Evolutionary conservation across 768 basidiomycete genomes (phyloP).

Genomic region (Pisolithus microcarpus): DNA sequence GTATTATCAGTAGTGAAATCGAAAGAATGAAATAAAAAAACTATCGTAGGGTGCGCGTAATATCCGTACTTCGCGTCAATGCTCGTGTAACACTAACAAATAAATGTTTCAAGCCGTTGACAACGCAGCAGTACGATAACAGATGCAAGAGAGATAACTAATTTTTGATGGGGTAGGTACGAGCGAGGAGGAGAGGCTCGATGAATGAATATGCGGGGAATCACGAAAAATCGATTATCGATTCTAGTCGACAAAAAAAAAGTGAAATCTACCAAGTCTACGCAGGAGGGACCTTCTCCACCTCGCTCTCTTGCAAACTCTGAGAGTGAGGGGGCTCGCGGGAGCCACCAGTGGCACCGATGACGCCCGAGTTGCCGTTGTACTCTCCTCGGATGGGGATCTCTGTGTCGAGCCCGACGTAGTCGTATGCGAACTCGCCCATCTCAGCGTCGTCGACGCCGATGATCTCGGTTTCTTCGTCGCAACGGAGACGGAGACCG

Average conservation of each 20-base stretch:
- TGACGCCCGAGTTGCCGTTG: slow-evolving; percentile 12
- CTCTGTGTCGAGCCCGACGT: slow-evolving; percentile 64
- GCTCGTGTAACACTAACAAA: neutral
- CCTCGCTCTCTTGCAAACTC: slow-evolving; percentile 22
- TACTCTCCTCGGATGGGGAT: slow-evolving; percentile 29
- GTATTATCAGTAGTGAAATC: neutral
- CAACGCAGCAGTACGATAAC: neutral
- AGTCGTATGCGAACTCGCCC: slow-evolving; percentile 88
- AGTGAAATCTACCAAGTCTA: neutral
- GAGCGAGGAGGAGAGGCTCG: neutral
- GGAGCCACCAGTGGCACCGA: slow-evolving; percentile 19
- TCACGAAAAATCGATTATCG: neutral
- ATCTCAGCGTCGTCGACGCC: slow-evolving; percentile 88
- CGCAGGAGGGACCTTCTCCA: slow-evolving; percentile 15
- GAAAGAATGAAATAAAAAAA: neutral
- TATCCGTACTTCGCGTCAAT: neutral
- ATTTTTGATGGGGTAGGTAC: neutral
- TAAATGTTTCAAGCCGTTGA: neutral
- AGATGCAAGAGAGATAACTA: neutral
- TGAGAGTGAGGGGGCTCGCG: slow-evolving; percentile 30
- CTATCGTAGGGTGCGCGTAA: neutral
- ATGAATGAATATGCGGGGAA: neutral
- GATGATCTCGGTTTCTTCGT: slow-evolving; percentile 62
- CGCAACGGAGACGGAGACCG: slow-evolving; percentile 62
- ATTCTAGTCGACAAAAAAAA: neutral